phyloP scores from a whole-genome alignment of 2,329 filamentous ascomycete species.

The Nigrospora osmanthi region DNA sequence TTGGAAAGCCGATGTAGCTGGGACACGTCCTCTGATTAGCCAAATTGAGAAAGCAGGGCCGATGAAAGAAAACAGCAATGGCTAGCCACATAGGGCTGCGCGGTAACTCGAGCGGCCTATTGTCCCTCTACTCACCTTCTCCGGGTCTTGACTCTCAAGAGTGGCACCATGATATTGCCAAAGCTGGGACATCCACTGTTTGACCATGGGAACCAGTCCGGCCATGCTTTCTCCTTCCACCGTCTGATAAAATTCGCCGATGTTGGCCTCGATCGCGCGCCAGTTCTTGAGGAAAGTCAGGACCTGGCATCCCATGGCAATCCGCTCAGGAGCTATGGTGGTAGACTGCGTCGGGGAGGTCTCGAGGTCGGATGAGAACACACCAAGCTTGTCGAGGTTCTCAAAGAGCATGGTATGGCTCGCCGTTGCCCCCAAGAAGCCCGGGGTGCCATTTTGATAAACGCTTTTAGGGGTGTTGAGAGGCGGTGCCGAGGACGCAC shows the following conservation, averaged over 20 bases:
- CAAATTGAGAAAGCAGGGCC: too few relatives aligned
- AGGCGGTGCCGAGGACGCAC: conserved; percentile 22
- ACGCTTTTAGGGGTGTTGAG: conserved; percentile 11
- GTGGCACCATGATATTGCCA: conserved; percentile 17
- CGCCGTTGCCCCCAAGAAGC: conserved; percentile 22
- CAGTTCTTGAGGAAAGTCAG: conserved; percentile 22
- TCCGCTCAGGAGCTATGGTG: conserved; percentile 19
- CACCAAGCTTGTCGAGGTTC: conserved; percentile 17
- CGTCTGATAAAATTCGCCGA: conserved; percentile 19
- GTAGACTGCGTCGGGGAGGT: conserved; percentile 13
- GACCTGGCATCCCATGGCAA: conserved; percentile 20
- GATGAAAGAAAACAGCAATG: too few relatives aligned
- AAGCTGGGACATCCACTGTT: conserved; percentile 21
- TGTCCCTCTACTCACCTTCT: conserved; percentile 11
- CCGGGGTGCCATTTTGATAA: conserved; percentile 13
- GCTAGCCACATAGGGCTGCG: too few relatives aligned
- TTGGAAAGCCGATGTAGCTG: too few relatives aligned
- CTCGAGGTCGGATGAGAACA: conserved; percentile 14
- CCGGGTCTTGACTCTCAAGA: conserved; percentile 20
- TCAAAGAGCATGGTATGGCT: conserved; percentile 22
- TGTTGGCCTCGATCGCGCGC: conserved; percentile 18
- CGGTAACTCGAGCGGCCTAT: too few relatives aligned
- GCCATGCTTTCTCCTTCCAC: conserved; percentile 17
- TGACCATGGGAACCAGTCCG: conserved; percentile 20
- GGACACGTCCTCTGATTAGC: too few relatives aligned